phyloP scores from a whole-genome alignment of 83 land plant species.

The Thuja plicata region DNA sequence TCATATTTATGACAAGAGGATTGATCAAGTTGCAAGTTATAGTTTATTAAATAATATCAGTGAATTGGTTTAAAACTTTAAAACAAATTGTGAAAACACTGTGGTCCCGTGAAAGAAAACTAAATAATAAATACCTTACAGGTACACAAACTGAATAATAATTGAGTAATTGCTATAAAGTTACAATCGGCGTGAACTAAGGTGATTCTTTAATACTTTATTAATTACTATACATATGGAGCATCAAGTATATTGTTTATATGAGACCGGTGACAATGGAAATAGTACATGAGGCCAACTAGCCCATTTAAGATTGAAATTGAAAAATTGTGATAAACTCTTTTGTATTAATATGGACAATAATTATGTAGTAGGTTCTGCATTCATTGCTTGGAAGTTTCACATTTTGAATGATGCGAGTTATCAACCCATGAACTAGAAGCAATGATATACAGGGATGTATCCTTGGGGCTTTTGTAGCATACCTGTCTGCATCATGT shows the following conservation, averaged over 20 bases:
- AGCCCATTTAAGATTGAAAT: background rate
- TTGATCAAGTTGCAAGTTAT: background rate
- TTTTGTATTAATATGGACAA: too few relatives aligned
- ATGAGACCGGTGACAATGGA: background rate
- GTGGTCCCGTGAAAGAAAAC: background rate
- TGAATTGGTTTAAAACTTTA: background rate
- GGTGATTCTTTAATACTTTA: background rate
- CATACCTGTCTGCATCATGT: too few relatives aligned
- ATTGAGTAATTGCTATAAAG: background rate
- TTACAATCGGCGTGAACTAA: background rate
- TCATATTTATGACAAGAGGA: background rate
- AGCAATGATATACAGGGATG: too few relatives aligned
- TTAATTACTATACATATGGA: background rate
- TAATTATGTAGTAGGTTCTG: too few relatives aligned
- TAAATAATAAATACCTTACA: background rate
- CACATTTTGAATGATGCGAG: too few relatives aligned
- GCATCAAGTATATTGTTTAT: background rate
- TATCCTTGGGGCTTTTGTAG: too few relatives aligned
- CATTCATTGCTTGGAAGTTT: too few relatives aligned
- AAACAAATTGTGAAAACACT: background rate
- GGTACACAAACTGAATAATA: background rate
- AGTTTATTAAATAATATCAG: background rate
- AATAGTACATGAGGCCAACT: background rate
- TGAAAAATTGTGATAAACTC: too few relatives aligned
- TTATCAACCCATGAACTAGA: too few relatives aligned